Evolutionary conservation across 768 basidiomycete genomes (phyloP).

Genomic region (Tricholoma sp.): DNA sequence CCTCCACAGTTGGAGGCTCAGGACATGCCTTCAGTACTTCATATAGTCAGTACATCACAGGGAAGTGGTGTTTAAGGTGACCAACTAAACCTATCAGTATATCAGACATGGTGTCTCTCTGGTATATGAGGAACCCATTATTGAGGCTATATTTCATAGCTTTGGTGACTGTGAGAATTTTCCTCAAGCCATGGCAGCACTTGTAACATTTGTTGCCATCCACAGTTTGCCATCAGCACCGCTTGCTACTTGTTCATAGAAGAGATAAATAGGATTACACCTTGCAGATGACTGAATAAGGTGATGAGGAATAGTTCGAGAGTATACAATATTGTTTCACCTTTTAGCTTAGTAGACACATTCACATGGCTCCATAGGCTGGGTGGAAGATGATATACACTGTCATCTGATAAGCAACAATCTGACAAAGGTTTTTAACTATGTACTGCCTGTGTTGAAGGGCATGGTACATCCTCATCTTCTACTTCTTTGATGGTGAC

Average conservation of each 20-base stretch:
- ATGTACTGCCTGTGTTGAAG: background rate
- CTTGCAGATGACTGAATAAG: background rate
- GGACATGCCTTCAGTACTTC: background rate
- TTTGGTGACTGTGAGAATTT: constrained; percentile 15
- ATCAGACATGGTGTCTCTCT: background rate
- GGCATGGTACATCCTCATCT: background rate
- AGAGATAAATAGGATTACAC: background rate
- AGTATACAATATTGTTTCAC: background rate
- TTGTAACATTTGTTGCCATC: constrained; percentile 18
- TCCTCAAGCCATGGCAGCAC: constrained; percentile 14
- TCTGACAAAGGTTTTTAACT: background rate
- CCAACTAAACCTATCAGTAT: background rate
- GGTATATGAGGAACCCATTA: background rate
- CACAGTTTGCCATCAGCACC: background rate
- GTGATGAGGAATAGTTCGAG: background rate
- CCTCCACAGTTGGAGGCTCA: background rate
- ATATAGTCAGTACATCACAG: background rate
- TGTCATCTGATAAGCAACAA: background rate
- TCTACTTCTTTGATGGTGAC: background rate
- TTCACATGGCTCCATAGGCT: background rate
- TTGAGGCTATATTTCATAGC: constrained; percentile 5
- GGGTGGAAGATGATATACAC: background rate
- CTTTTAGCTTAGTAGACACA: background rate
- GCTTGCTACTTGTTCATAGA: background rate
- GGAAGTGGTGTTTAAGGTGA: background rate